These are phyloP conservation scores for Solanum hybrid DNA, from an alignment of 305 asterid genomes.

Conservation along the genomic window DNA sequence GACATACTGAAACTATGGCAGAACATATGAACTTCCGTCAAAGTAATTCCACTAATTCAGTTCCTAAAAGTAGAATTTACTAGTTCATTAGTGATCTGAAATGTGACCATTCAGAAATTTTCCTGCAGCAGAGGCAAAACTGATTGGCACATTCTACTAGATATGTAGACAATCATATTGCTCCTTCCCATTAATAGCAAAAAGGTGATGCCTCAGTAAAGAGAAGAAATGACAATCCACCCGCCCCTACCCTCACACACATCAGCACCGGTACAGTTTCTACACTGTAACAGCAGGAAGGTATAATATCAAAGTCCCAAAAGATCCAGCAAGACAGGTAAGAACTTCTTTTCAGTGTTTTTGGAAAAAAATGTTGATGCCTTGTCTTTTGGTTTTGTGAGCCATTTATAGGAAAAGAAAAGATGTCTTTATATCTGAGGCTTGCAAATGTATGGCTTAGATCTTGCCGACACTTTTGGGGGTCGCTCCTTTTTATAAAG, in stretches of 20 bases:
- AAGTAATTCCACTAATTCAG: background rate
- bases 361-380: background rate
- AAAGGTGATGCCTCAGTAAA: background rate
- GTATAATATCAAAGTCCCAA: background rate
- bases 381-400: background rate
- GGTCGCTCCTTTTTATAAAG: background rate
- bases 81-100: constrained; percentile 1
- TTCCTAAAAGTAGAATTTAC: background rate
- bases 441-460: background rate
- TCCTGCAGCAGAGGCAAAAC: background rate
- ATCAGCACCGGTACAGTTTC: background rate
- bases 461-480: background rate
- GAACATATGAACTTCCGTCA: background rate
- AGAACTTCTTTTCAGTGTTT: background rate
- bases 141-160: background rate
- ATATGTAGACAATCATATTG: background rate
- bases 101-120: background rate
- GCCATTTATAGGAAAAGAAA: background rate
- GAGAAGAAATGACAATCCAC: background rate
- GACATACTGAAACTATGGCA: background rate
- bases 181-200: background rate
- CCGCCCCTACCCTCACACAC: background rate
- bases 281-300: background rate
- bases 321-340: background rate
- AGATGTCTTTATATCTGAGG: background rate